Conservation (phyloP, 2,329 filamentous ascomycete genomes). For the Incumbomyces delicatus region DNA sequence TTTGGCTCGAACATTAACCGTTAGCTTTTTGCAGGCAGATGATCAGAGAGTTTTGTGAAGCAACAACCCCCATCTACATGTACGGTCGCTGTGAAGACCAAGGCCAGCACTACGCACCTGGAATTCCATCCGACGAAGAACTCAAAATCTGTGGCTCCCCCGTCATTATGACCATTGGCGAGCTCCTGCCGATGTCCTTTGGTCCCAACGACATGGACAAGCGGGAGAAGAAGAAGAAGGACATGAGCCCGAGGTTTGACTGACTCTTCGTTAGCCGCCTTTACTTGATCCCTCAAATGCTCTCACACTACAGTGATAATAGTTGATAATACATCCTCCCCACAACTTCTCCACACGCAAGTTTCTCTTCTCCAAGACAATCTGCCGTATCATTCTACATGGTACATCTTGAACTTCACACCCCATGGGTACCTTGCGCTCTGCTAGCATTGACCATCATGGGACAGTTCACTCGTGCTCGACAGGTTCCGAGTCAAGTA, state of each 20-base stretch:
- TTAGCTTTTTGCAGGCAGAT: constrained; percentile 24
- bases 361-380: too few species aligned
- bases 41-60: constrained; percentile 51
- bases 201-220: constrained; percentile 39
- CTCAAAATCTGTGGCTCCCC: constrained; percentile 20
- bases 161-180: constrained; percentile 58
- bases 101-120: constrained; percentile 25
- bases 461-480: too few species aligned
- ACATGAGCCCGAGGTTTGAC: neutral
- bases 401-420: too few species aligned
- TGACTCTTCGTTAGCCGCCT: neutral
- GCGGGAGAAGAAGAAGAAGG: neutral
- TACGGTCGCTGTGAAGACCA: constrained; percentile 67
- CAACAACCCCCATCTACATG: constrained; percentile 73
- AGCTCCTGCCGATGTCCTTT: constrained; percentile 47
- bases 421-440: too few species aligned
- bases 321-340: neutral
- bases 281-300: neutral
- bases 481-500: too few species aligned
- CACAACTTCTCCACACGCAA: neutral
- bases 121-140: neutral
- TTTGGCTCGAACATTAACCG: neutral
- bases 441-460: too few species aligned
- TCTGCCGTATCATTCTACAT: too few species aligned
- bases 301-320: neutral